These are phyloP conservation scores for Zymoseptoria brevis DNA, from an alignment of 2,329 filamentous ascomycete genomes.

Conservation along the genomic window DNA sequence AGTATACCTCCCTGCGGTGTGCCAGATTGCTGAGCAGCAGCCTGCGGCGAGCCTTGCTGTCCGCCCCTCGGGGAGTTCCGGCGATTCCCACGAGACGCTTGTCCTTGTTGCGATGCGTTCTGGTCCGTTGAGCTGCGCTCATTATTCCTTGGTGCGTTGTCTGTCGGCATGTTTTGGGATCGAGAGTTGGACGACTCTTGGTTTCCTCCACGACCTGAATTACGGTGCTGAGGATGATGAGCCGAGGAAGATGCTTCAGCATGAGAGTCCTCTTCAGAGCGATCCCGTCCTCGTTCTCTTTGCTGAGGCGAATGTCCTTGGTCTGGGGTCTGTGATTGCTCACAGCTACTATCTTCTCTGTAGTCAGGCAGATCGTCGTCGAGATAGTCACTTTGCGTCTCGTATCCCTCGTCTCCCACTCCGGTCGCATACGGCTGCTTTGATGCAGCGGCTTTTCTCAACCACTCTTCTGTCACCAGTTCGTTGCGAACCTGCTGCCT, in stretches of 20 bases:
- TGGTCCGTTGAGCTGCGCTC: too few species aligned
- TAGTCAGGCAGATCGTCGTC: background rate
- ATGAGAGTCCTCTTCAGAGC: background rate
- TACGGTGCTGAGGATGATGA: background rate
- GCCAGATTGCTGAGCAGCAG: too few species aligned
- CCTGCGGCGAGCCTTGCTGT: background rate
- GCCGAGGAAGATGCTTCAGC: background rate
- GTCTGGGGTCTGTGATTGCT: background rate
- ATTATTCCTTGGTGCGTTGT: too few species aligned
- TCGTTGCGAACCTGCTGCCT: background rate
- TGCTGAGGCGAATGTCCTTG: background rate
- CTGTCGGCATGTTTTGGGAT: too few species aligned
- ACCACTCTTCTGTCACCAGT: background rate
- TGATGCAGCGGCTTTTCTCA: background rate
- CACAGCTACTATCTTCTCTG: background rate
- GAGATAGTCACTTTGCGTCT: background rate
- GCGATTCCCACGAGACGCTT: background rate
- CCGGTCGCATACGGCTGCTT: background rate
- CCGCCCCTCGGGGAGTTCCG: background rate
- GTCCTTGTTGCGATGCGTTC: background rate
- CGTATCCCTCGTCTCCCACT: background rate
- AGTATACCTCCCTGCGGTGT: background rate
- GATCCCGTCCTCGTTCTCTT: background rate
- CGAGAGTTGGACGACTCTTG: too few species aligned
- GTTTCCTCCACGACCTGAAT: too few species aligned